Evolutionary conservation across 1,139 yeast genomes (phyloP), one percentile per base, ranked within the genome.

Genomic region (Arxiozyma telluris): DNA sequence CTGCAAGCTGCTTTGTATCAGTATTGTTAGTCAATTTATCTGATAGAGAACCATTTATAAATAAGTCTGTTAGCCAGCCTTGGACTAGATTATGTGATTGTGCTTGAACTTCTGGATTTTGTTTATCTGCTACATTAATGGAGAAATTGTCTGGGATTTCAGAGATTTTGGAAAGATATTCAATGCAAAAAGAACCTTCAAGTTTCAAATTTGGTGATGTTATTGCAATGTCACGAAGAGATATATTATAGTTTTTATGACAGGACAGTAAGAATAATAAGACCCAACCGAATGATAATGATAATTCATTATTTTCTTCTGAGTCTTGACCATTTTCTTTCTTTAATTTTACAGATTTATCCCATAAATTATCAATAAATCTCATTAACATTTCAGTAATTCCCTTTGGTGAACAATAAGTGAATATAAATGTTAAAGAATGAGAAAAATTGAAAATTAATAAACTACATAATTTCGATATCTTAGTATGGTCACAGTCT

Each of bases 41-140:
- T 0, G 96, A 83, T 46, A 91, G 80, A 1, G 96, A 96, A 53
- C 90, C 94, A 47, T 88, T 81, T 57, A 88, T 91, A 70, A 87
- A 90, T 49, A 91, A 69, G 1, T 94, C 93, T 46, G 79, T 74
- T 47, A 87, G 78, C 98, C 98, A 91, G 45, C 82, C 86, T 50
- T 80, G 81, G 39, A 87, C 70, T 15, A 84, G 73, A 44, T 75
- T 80, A 50, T 65, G 60, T 11, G 67, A 60, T 41, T 59, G 55
- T 8, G 56, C 45, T 48, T 55, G 59, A 44, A 57, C 50, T 22
- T 57, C 56, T 20, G 60, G 57, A 47, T 59, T 60, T 7, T 53
- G 55, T 7, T 55, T 46, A 22, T 53, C 47, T 17, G 53, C 49
- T 18, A 55, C 57, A 18, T 60, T 61, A 12, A 61, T 52, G 5